A percentile compares a stretch with the other conserved stretches of the same genome.
phyloP scores from a whole-genome alignment of 129 eudicot species.

The Artemisia argyi region DNA sequence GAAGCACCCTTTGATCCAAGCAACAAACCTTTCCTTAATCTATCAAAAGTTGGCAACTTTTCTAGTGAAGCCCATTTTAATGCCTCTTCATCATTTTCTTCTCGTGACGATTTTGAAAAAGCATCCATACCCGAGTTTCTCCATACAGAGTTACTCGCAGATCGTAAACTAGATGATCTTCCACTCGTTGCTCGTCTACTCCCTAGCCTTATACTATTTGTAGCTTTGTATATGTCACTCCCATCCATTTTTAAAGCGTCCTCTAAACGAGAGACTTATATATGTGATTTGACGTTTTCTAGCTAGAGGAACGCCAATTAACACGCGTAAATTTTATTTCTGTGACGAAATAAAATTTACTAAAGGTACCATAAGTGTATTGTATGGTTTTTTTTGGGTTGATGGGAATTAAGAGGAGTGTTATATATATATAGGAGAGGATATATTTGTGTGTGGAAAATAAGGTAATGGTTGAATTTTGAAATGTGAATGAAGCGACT shows the following conservation, averaged over 20 bases:
- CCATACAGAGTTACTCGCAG: slow-evolving; percentile 48
- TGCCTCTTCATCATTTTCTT: slow-evolving; percentile 88
- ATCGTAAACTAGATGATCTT: slow-evolving; percentile 44
- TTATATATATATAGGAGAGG: too few relatives aligned
- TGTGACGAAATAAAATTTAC: too few relatives aligned
- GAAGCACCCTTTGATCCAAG: slow-evolving; percentile 56
- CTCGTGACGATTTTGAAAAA: slow-evolving; percentile 52
- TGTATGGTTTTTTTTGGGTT: too few relatives aligned
- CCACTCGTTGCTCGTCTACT: slow-evolving; percentile 33
- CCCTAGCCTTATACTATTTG: slow-evolving; percentile 31
- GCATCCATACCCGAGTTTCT: slow-evolving; percentile 49
- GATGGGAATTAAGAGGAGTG: too few relatives aligned
- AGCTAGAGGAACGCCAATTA: too few relatives aligned
- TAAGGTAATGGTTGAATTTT: too few relatives aligned
- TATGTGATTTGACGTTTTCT: too few relatives aligned
- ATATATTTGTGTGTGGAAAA: too few relatives aligned
- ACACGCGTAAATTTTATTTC: too few relatives aligned
- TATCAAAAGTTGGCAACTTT: slow-evolving; percentile 74
- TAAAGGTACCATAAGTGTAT: too few relatives aligned
- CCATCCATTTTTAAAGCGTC: slow-evolving; percentile 29
- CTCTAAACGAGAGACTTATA: too few relatives aligned
- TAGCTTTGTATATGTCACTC: slow-evolving; percentile 37
- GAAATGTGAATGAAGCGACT: too few relatives aligned
- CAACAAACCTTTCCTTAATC: slow-evolving; percentile 69
- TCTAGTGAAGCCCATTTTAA: slow-evolving; percentile 96